phyloP scores from a whole-genome alignment of 208 protist genomes.

The Leishmania martiniquensis region DNA sequence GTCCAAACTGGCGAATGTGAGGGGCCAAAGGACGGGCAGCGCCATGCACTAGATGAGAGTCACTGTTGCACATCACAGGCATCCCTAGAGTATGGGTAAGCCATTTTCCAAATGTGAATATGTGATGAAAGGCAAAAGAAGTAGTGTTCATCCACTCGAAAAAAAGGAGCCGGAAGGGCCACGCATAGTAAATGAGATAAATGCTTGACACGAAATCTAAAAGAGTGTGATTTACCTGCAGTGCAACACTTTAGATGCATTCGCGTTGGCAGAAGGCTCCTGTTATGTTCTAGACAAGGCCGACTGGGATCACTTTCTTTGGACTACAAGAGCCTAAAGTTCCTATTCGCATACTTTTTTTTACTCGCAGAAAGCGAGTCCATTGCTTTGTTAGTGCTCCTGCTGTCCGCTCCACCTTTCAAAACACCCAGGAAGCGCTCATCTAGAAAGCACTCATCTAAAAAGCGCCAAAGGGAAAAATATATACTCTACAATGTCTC shows the following conservation, averaged over 20 bases:
- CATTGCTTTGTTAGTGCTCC: neutral
- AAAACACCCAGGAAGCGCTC: neutral
- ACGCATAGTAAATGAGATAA: neutral
- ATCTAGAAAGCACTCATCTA: constrained; percentile 10
- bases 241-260: neutral
- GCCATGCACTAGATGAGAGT: neutral
- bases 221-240: neutral
- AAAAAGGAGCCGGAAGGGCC: neutral
- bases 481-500: neutral
- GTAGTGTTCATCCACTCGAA: neutral
- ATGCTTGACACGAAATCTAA: neutral
- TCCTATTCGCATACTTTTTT: neutral
- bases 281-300: neutral
- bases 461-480: constrained; percentile 12
- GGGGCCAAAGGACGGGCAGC: constrained; percentile 33
- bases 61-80: neutral
- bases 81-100: constrained; percentile 12
- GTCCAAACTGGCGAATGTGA: constrained; percentile 41
- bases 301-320: neutral
- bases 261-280: neutral
- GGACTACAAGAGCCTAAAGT: neutral
- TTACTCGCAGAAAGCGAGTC: neutral
- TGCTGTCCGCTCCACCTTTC: too few relatives aligned
- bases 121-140: neutral
- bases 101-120: neutral